Evolutionary conservation across 345 rosid genomes (phyloP), one percentile per base, ranked within the genome.

Genomic region (Noccaea caerulescens): DNA sequence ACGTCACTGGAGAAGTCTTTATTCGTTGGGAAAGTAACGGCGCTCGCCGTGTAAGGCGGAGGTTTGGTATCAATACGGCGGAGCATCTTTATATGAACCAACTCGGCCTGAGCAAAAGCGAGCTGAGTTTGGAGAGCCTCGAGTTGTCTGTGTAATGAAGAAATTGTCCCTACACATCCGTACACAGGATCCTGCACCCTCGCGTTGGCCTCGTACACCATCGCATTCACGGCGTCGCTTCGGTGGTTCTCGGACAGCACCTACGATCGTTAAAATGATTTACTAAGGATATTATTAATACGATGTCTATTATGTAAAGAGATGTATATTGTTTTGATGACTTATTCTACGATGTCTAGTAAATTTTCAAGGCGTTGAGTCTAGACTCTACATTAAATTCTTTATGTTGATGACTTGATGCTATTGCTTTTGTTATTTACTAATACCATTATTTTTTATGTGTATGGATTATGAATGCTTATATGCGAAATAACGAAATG

Each of bases 131-230:
- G 98, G n/a, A 92, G 88, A 8, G 77, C 63, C 76, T 90, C 90
- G 6, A 92, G 85, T 55, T 92, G 93, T 51, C 75, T 85, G n/a
- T 92, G 96, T 37, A 92, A 70, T 3, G 90, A 86, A 0, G 91
- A 87, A 23, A 93, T 90, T 53, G 90, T 91, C 34, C 98, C 93
- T 3, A 90, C 97, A 12, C 98, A 88, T 6, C 98, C 98, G 23
- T 93, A 93, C 5, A 93, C 95, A 0, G 98, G 98, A 58, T 93
- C 93, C 0, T 96, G 87, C 13, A 90, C 77, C 77, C 98, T 84
- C 2, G 98, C 98, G 44, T 81, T 88, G 3, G 98, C 98, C 66
- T 93, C 98, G 39, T 93, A 93, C 72, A 90, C 96, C 87, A 93
- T 87, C 34, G 95, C 84, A 47, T 91, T 88, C 80, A 93, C 98